Evolutionary conservation across 352 stramenopile genomes (phyloP), one percentile per base, ranked within the genome.

Genomic region (Phytopythium chamaehyphon): DNA sequence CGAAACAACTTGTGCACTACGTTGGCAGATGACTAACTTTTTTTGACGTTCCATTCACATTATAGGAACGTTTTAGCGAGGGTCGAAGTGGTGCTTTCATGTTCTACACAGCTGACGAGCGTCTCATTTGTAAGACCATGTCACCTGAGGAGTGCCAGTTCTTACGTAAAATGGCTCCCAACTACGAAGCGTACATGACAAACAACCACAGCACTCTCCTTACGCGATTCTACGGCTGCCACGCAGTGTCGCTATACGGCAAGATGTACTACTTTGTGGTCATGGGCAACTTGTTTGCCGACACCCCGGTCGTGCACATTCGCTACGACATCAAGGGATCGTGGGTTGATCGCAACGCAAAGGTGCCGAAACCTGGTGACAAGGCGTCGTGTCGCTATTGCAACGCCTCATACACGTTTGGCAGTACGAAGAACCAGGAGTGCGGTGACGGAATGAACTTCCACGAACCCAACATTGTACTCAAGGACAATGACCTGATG

Each of bases 221-320:
- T 23, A 96, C 83, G 21, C 86, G 87, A 1, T 97, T 96, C 55
- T 95, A 94, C 53, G 89, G 89, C 8, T 96, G 84, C 56, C 89
- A 97, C 60, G 76, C 78, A 1, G 82, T 97, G 18, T 80, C 71
- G 12, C 55, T 97, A 64, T 96, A 96, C 57, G 86, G 88, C 24
- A 92, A 95, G 42, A 92, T 88, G 69, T 96, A 95, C 69, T 93
- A 91, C 64, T 97, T 97, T 54, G 86, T 97, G 18, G 89, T 97
- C 24, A 97, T 97, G 89, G 83, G 71, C 14, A 97, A 97, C 45
- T 49, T 97, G 42, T 96, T 97, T 60, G 69, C 76, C 2, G 83
- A 93, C 36, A 94, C 79, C 8, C 81, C 91, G 49, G 80, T 83
- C 48, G 80, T 96, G 12, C 86, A 97, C 57, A 83, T 92, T 56